These are phyloP conservation scores for Zymoseptoria ardabiliae DNA, from an alignment of 2,329 filamentous ascomycete genomes.

Conservation along the genomic window DNA sequence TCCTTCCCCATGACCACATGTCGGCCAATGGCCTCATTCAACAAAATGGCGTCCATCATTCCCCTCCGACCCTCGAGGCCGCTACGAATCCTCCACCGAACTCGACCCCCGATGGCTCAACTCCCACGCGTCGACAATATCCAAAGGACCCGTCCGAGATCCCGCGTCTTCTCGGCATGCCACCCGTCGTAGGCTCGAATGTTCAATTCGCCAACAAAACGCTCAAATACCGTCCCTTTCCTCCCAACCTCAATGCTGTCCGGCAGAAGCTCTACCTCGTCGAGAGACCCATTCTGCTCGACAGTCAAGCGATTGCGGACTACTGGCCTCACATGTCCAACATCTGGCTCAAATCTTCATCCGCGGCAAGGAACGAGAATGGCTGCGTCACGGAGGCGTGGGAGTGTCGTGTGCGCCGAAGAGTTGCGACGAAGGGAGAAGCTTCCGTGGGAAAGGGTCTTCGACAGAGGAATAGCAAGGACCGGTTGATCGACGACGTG, in stretches of 20 bases:
- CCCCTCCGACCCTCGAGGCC: not conserved
- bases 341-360: slow-evolving; percentile 12
- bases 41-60: not conserved
- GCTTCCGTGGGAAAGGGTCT: slow-evolving; percentile 1
- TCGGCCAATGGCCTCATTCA: not conserved
- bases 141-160: not conserved
- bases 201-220: slow-evolving; percentile 19
- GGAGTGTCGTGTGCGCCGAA: slow-evolving; percentile 17
- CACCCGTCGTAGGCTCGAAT: slow-evolving; percentile 17
- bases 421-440: slow-evolving; percentile 6
- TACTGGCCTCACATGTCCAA: slow-evolving; percentile 23
- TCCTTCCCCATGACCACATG: not conserved
- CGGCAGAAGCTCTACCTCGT: slow-evolving; percentile 18
- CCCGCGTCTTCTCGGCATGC: slow-evolving; percentile 7
- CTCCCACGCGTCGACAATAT: not conserved
- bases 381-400: slow-evolving; percentile 15
- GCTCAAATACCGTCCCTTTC: slow-evolving; percentile 17
- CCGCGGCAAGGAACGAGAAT: slow-evolving; percentile 6
- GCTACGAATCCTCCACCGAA: not conserved
- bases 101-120: not conserved
- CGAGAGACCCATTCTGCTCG: slow-evolving; percentile 15
- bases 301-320: slow-evolving; percentile 21
- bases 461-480: slow-evolving; percentile 6
- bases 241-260: slow-evolving; percentile 15
- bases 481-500: slow-evolving; percentile 8